Percentiles rank a stretch among this genome's conserved stretches.
These are phyloP conservation scores for Cytospora piceicola DNA, from an alignment of 2,329 filamentous ascomycete genomes.

Conservation along the genomic window DNA sequence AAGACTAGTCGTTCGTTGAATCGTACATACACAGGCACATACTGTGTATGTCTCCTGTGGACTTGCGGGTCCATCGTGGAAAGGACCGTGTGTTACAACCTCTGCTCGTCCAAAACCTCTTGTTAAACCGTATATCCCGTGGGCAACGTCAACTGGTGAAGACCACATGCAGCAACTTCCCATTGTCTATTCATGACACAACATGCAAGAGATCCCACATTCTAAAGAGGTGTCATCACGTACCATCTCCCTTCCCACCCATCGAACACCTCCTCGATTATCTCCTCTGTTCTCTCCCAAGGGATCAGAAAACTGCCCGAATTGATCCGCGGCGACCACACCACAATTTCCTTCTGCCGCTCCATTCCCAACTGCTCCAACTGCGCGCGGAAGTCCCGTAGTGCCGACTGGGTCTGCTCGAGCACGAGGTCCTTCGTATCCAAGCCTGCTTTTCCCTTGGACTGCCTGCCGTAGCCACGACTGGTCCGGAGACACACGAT, in stretches of 20 bases:
- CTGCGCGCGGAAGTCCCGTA: slow-evolving; percentile 29
- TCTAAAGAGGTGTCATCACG: slow-evolving; percentile 3
- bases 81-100: too few relatives aligned
- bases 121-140: too few relatives aligned
- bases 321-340: slow-evolving; percentile 36
- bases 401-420: slow-evolving; percentile 31
- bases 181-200: too few relatives aligned
- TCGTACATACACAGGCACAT: too few relatives aligned
- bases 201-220: not conserved
- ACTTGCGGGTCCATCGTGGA: too few relatives aligned
- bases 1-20: too few relatives aligned
- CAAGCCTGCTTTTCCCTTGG: slow-evolving; percentile 30
- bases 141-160: too few relatives aligned
- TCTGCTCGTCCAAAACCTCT: too few relatives aligned
- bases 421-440: slow-evolving; percentile 30
- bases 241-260: slow-evolving; percentile 10
- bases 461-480: slow-evolving; percentile 31
- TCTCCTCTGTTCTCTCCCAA: slow-evolving; percentile 32
- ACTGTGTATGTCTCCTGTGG: too few relatives aligned
- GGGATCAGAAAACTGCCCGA: slow-evolving; percentile 34
- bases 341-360: slow-evolving; percentile 1
- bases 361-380: slow-evolving; percentile 30
- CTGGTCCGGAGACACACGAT: slow-evolving; percentile 36
- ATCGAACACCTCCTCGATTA: slow-evolving; percentile 11
- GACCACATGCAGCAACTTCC: too few relatives aligned